These are phyloP conservation scores for Rhizopogon parksii DNA, from an alignment of 1,284 basidiomycete species.

Conservation along the genomic window DNA sequence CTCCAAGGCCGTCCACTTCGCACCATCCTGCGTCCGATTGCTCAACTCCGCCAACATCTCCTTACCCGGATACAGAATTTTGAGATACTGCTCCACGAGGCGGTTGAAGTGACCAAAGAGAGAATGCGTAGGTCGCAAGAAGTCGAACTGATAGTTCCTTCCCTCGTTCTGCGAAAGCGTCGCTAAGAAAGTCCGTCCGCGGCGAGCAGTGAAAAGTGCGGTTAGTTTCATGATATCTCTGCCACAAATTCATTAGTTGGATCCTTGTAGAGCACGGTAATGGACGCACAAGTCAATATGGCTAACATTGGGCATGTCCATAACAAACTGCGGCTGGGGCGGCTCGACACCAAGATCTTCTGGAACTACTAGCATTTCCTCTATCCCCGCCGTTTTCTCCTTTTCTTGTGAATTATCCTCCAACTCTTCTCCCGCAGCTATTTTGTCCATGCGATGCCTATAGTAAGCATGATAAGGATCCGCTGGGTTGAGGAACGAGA, in stretches of 20 bases:
- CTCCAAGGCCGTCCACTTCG: conserved; percentile 74
- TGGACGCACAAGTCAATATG: conserved; percentile 80
- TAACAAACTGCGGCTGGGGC: conserved; percentile 75
- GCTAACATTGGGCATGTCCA: conserved; percentile 86
- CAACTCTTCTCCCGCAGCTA: conserved; percentile 67
- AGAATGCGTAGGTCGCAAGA: conserved; percentile 91
- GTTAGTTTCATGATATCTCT: conserved; percentile 92
- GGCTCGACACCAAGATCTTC: conserved; percentile 74
- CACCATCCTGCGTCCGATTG: conserved; percentile 51
- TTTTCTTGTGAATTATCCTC: conserved; percentile 48
- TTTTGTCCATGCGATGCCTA: conserved; percentile 77
- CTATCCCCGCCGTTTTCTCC: conserved; percentile 36
- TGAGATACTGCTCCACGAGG: conserved; percentile 94
- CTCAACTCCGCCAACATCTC: conserved; percentile 69
- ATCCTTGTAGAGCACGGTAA: not conserved
- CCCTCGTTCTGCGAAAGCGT: conserved; percentile 85
- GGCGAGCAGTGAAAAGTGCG: conserved; percentile 90
- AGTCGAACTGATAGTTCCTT: conserved; percentile 97
- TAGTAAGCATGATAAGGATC: conserved; percentile 99
- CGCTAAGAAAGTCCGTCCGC: conserved; percentile 83
- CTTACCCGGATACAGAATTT: conserved; percentile 79
- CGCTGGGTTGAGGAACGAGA: conserved; percentile 89
- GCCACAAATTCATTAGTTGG: conserved; percentile 15
- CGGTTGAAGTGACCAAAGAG: conserved; percentile 96
- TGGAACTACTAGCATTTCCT: conserved; percentile 28